A percentile compares a stretch with the other conserved stretches of the same genome.
phyloP scores from a whole-genome alignment of 2,329 filamentous ascomycete species.

The Tolypocladium guangdongense region DNA sequence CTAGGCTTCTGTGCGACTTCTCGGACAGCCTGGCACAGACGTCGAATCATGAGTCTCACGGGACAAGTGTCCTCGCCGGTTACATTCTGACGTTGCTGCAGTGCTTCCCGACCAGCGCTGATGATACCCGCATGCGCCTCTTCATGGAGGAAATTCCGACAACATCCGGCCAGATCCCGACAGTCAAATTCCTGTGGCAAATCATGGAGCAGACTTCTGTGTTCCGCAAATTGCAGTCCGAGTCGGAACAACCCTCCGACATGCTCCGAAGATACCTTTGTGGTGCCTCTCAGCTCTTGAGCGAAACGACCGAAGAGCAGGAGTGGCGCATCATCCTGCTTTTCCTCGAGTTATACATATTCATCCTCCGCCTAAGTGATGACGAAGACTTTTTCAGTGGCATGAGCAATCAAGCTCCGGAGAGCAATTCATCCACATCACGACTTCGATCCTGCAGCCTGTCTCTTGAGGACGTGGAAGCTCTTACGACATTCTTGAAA shows the following conservation, averaged over 20 bases:
- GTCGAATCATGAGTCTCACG: slow-evolving; percentile 18
- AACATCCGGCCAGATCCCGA: slow-evolving; percentile 44
- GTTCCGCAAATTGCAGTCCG: slow-evolving; percentile 18
- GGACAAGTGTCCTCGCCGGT: slow-evolving; percentile 61
- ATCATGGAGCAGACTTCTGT: slow-evolving; percentile 35
- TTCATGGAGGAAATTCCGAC: slow-evolving; percentile 46
- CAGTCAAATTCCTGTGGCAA: slow-evolving; percentile 67
- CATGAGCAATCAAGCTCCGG: slow-evolving; percentile 28
- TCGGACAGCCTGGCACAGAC: slow-evolving; percentile 19
- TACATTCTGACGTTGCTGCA: slow-evolving; percentile 79
- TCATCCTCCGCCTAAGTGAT: slow-evolving; percentile 84
- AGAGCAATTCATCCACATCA: slow-evolving; percentile 29
- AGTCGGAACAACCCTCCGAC: slow-evolving; percentile 16
- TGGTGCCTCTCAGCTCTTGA: slow-evolving; percentile 13
- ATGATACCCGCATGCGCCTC: slow-evolving; percentile 90
- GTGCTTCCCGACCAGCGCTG: slow-evolving; percentile 70
- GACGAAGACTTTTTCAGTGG: slow-evolving; percentile 86
- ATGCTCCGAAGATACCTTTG: slow-evolving; percentile 20
- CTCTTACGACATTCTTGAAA: slow-evolving; percentile 75
- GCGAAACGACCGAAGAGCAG: slow-evolving; percentile 18
- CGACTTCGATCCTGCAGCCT: slow-evolving; percentile 55
- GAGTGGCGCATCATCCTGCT: slow-evolving; percentile 87
- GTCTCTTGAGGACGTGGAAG: slow-evolving; percentile 57
- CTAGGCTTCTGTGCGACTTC: slow-evolving; percentile 26
- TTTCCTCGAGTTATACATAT: slow-evolving; percentile 90